A percentile compares a stretch with the other conserved stretches of the same genome.
phyloP scores from a whole-genome alignment of 306 rosid genomes.

The Inga oerstediana region DNA sequence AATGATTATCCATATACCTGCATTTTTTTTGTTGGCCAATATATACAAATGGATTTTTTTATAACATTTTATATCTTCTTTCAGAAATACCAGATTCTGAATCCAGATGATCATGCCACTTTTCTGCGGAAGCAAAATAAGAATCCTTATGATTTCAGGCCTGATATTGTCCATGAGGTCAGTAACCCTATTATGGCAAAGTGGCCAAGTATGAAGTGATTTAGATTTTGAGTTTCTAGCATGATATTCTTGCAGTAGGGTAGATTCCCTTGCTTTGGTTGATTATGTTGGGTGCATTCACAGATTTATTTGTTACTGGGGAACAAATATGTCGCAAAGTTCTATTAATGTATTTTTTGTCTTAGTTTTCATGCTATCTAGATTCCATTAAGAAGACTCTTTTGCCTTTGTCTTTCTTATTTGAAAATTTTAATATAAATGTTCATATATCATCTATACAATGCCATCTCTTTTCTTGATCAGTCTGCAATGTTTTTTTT shows the following conservation, averaged over 20 bases:
- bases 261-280: neutral
- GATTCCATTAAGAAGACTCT: neutral
- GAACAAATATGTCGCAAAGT: neutral
- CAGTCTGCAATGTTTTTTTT: neutral
- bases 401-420: neutral
- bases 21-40: neutral
- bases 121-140: conserved; percentile 26
- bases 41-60: neutral
- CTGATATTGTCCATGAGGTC: conserved; percentile 36
- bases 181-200: neutral
- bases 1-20: neutral
- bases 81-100: conserved; percentile 38
- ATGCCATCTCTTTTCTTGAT: neutral
- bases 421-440: neutral
- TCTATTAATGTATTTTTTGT: neutral
- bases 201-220: neutral
- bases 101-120: conserved; percentile 32
- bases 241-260: neutral
- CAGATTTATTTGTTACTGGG: neutral
- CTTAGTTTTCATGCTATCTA: neutral
- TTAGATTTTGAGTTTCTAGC: neutral
- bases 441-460: neutral
- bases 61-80: neutral
- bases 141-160: conserved; percentile 35
- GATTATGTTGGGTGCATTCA: neutral